Evolutionary conservation across 2,329 filamentous ascomycete genomes (phyloP), one percentile per base, ranked within the genome.

Genomic region (Esteya vermicola): DNA sequence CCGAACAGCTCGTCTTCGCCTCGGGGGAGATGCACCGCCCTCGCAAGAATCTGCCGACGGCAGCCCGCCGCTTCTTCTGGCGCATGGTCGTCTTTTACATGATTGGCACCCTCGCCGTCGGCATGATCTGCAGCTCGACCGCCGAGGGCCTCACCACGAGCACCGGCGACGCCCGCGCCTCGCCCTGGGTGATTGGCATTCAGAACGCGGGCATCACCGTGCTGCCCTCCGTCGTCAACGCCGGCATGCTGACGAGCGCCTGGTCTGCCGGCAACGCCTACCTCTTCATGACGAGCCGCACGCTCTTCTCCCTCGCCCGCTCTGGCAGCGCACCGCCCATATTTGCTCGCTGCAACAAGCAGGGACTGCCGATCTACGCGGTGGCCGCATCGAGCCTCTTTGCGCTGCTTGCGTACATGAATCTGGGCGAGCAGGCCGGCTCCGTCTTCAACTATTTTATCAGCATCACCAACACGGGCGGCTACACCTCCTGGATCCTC

Each of bases 61-160:
- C 78, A 21, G 78, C 81, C 57, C 76, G 72, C 50, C 64, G 80
- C 41, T 81, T 75, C 27, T 78, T 82, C 54, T 75, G 69, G 57
- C 76, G 78, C 22, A 81, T 82, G 50, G 53, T 78, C 44, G 64
- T 81, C 56, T 82, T 82, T 61, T 82, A 82, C 57, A 63, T 76
- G 41, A 54, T 76, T 27, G 72, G 69, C 6, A 75, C 81, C 14
- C 60, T 81, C 36, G 64, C 81, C 28, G 58, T 82, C 6, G 78
- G 78, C 43, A 79, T 79, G 64, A 61, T 78, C 9, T 72, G 82
- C 1, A 74, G 75, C 0, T 81, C 77, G 59, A 60, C 80, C 56
- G 54, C 54, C 33, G n/a, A 43, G 1, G 16, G 48, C 19, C 58
- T 72, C 16, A 1, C 16, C n/a, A 65, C 68, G 31, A 54, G 58